A percentile compares a stretch with the other conserved stretches of the same genome.
These are phyloP conservation scores for Zygoascus flipseniorum DNA, from an alignment of 805 yeast species.

Conservation along the genomic window DNA sequence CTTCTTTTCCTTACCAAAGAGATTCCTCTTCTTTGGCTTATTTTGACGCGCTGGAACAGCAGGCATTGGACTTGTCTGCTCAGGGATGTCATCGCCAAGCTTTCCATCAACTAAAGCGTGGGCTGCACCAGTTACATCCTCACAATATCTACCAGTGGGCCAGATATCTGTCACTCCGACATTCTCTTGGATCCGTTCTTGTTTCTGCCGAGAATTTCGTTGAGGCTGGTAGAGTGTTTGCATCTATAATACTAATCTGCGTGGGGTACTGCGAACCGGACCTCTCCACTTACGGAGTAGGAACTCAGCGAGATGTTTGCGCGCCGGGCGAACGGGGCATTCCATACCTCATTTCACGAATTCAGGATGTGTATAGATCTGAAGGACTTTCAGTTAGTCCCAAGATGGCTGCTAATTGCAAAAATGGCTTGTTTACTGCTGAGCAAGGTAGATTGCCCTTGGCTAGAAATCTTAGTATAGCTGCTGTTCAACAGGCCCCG, in stretches of 20 bases:
- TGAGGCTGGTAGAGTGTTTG: conserved; percentile 20
- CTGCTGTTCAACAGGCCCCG: background rate
- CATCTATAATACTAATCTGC: conserved; percentile 11
- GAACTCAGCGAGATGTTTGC: conserved; percentile 4
- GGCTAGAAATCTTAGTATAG: background rate
- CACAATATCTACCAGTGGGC: conserved; percentile 10
- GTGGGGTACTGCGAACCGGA: background rate
- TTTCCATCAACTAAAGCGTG: background rate
- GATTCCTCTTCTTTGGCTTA: background rate
- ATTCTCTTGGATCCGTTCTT: conserved; percentile 22
- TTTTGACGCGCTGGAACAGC: background rate
- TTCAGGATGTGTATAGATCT: background rate
- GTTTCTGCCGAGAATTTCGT: conserved; percentile 10
- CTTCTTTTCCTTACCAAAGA: background rate
- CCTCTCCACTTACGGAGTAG: conserved; percentile 6
- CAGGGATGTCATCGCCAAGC: background rate
- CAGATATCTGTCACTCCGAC: conserved; percentile 17
- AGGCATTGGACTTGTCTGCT: background rate
- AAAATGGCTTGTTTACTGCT: background rate
- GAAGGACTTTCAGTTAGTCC: conserved; percentile 1
- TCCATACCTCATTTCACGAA: conserved; percentile 2
- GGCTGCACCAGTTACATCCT: background rate
- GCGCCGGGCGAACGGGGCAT: background rate
- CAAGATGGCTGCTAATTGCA: conserved; percentile 3
- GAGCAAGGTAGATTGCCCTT: background rate